Evolutionary conservation across 768 basidiomycete species (phyloP), one percentile per base, ranked within the genome.

Genomic region (Suillus placidus): DNA sequence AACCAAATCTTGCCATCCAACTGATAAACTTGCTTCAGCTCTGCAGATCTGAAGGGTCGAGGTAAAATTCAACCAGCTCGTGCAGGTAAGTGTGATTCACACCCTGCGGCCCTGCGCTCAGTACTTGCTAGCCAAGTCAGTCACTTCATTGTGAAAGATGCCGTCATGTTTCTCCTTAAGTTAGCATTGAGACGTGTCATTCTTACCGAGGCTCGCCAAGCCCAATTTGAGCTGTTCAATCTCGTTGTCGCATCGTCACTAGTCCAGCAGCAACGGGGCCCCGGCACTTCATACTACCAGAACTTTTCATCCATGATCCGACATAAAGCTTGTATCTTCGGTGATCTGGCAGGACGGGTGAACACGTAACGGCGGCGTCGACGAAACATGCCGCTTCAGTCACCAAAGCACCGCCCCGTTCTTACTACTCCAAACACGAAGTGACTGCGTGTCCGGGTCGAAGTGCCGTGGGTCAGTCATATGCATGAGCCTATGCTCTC

Each of bases 361-460:
- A 9, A 26, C 57, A 58, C 57, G 57, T 58, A 58, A 58, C 57
- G 5, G n/a, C 38, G 9, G 23, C 16, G 23, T 40, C 26, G 57
- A 60, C 38, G 38, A 26, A 30, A 40, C 58, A 60, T 26, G 54
- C 54, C 54, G 23, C 37, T 40, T 60, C 58, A 42, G 30, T 60
- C 58, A 60, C 26, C 12, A 60, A 42, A 26, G 40, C 58, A 60
- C 58, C 20, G 58, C 58, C 20, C 58, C 38, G 40, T 37, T 12
- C 35, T 60, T 30, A 60, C 42, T 20, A 20, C 45, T 49, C 3
- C 43, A 61, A 66, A 78, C 76, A 77, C 76, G 77, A 74, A 72
- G 69, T 69, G 67, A 67, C 49, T 73, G 76, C 76, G 76, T 77
- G 76, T 64, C 69, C 68, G 63, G 66, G 60, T 62, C 61, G 68